Percentiles rank a stretch among this genome's conserved stretches.
phyloP scores from a whole-genome alignment of 2,329 filamentous ascomycete genomes.

The Metarhizium sp. region DNA sequence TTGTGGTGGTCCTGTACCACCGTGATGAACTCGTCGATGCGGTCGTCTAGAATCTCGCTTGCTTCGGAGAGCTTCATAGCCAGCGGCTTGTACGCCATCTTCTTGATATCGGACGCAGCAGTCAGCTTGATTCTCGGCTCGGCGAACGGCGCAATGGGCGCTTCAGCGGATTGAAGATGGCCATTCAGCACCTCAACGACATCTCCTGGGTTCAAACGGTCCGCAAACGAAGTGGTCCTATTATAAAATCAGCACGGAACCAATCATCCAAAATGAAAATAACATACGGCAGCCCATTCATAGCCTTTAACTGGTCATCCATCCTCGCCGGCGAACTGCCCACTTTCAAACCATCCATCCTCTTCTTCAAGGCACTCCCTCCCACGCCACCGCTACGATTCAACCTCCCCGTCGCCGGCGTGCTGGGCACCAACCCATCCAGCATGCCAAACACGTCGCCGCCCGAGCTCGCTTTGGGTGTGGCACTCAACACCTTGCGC shows the following conservation, averaged over 20 bases:
- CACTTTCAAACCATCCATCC: slow-evolving; percentile 19
- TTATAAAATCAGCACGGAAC: not conserved
- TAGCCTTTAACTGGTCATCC: slow-evolving; percentile 22
- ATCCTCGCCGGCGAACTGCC: slow-evolving; percentile 25
- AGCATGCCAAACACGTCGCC: slow-evolving; percentile 80
- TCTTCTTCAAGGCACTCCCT: slow-evolving; percentile 23
- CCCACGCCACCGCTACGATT: slow-evolving; percentile 22
- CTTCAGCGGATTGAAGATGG: slow-evolving; percentile 56
- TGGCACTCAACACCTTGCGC: slow-evolving; percentile 48
- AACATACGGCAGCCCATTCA: slow-evolving; percentile 21
- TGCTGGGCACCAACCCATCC: slow-evolving; percentile 59
- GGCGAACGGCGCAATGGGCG: slow-evolving; percentile 60
- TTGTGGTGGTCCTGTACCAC: slow-evolving; percentile 65
- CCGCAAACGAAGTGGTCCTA: slow-evolving; percentile 47
- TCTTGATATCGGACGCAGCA: slow-evolving; percentile 80
- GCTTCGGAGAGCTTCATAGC: slow-evolving; percentile 91
- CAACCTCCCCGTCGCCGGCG: slow-evolving; percentile 39
- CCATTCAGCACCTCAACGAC: slow-evolving; percentile 75
- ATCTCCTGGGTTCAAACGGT: slow-evolving; percentile 71
- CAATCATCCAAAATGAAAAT: not conserved
- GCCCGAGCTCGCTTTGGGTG: slow-evolving; percentile 50
- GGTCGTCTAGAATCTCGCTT: slow-evolving; percentile 87
- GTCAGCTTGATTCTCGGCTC: slow-evolving; percentile 77
- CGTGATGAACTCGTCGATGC: slow-evolving; percentile 82
- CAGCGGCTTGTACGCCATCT: slow-evolving; percentile 84